Evolutionary conservation across 1,284 basidiomycete species (phyloP).

Genomic region (Ustilago sp.): DNA sequence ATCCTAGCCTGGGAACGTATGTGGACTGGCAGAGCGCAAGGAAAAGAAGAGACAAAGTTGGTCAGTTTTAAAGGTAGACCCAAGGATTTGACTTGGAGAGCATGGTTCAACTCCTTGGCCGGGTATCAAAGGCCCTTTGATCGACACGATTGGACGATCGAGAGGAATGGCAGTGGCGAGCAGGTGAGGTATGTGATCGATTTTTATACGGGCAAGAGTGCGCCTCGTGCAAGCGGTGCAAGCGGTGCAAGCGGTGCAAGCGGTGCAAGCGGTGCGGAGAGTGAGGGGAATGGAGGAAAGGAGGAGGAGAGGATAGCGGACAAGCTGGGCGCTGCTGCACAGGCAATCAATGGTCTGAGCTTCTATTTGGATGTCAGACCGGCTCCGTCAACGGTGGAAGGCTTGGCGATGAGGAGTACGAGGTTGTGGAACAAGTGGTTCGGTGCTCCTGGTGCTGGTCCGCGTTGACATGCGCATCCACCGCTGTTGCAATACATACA

Average conservation of each 20-base stretch:
- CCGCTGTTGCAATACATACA: not conserved
- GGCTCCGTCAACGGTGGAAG: constrained; percentile 90
- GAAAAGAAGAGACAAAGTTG: constrained; percentile 76
- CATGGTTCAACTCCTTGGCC: constrained; percentile 82
- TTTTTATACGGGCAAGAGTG: constrained; percentile 86
- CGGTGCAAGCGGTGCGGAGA: constrained; percentile 66
- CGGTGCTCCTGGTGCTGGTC: constrained; percentile 29
- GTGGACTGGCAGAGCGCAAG: constrained; percentile 21
- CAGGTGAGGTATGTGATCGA: constrained; percentile 95
- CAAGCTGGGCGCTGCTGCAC: constrained; percentile 23
- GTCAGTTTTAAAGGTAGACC: constrained; percentile 79
- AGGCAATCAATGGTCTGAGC: constrained; percentile 69
- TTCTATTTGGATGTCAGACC: constrained; percentile 96
- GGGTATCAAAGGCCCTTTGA: constrained; percentile 98
- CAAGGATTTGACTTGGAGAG: constrained; percentile 77
- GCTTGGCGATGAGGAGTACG: constrained; percentile 77
- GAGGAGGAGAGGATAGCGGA: constrained; percentile 11
- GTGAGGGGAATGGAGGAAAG: constrained; percentile 58
- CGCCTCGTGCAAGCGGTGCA: constrained; percentile 60
- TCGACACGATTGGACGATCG: constrained; percentile 95
- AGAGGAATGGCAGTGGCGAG: constrained; percentile 80
- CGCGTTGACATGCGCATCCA: not conserved
- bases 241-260: constrained; percentile 66
- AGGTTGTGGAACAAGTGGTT: constrained; percentile 44
- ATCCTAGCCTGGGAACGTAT: constrained; percentile 86